Evolutionary conservation across 331 rosid species (phyloP), one percentile per base, ranked within the genome.

Genomic region (Malus hybrid): DNA sequence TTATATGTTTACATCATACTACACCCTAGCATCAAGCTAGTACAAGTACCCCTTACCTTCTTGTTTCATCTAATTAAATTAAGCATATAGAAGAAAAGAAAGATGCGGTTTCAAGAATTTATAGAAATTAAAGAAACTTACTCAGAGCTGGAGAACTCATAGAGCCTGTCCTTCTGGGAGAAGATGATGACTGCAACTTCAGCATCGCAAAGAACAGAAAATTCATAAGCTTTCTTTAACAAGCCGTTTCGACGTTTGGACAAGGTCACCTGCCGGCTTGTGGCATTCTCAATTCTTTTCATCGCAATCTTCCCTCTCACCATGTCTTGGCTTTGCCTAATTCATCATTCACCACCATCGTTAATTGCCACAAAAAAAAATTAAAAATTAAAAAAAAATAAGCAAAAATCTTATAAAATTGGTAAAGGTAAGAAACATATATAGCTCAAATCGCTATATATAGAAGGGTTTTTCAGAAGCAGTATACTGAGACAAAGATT

Each of bases 241-340:
- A 24, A 24, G 24, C 24, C 24, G 24, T 24, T 24, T 24, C 24
- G 24, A 24, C 24, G 24, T 24, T 24, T 24, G 24, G 24, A 24
- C 1, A 24, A 24, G 24, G 24, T 24, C 24, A 24, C 24, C 24
- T 24, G 24, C 24, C 24, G 24, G 24, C 24, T 24, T 24, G 24
- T 24, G 24, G 24, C 24, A 24, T 24, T 24, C 24, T 24, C 24
- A 24, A 24, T 24, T 24, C 24, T 24, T 24, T 24, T 24, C 24
- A 24, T 24, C 82, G 85, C 77, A 60, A 87, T 73, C 79, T 87
- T 87, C 36, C 91, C 91, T 74, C 91, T 87, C 87, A 80, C 88
- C 91, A 87, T 87, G 27, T 78, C 71, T 11, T 42, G 10, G 48
- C 76, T 65, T n/a, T 13, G n/a, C 19, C 44, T 12, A 66, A 32